Conservation (phyloP, 2,329 filamentous ascomycete species). For the Aspergillus latus region DNA sequence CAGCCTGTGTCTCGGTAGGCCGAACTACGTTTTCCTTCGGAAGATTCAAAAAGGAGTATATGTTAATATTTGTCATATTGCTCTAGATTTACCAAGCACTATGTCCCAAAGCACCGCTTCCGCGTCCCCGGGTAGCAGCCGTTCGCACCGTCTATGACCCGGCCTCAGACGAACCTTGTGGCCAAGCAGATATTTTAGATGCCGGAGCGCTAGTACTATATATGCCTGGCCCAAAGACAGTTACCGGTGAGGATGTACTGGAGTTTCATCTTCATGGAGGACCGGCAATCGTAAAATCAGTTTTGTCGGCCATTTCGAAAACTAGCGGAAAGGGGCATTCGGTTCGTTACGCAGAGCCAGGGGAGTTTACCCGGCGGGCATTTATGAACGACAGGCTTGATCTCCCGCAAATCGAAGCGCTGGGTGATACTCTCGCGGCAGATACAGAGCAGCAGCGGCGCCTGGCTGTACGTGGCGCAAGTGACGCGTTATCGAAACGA, state of each 20-base stretch:
- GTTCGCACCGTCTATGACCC: slow-evolving; percentile 73
- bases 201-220: slow-evolving; percentile 76
- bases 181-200: slow-evolving; percentile 59
- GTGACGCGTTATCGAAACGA: slow-evolving; percentile 65
- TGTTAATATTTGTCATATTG: neutral
- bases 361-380: slow-evolving; percentile 90
- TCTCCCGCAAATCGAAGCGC: slow-evolving; percentile 74
- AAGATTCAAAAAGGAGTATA: neutral
- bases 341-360: slow-evolving; percentile 87
- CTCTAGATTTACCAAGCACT: slow-evolving; percentile 63
- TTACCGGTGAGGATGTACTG: slow-evolving; percentile 88
- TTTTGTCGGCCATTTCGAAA: slow-evolving; percentile 71
- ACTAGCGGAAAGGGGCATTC: slow-evolving; percentile 24
- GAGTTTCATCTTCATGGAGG: slow-evolving; percentile 96
- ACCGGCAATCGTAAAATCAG: slow-evolving; percentile 80
- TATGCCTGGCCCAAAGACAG: slow-evolving; percentile 77
- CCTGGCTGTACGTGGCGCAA: slow-evolving; percentile 76
- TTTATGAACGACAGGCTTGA: slow-evolving; percentile 85
- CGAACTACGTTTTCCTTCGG: neutral
- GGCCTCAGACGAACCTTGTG: slow-evolving; percentile 31
- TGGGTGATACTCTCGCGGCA: slow-evolving; percentile 61
- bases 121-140: slow-evolving; percentile 64
- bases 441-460: slow-evolving; percentile 91
- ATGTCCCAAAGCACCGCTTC: slow-evolving; percentile 56
- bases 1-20: slow-evolving; percentile 65